Percentiles rank a stretch among this genome's conserved stretches.
phyloP scores from a whole-genome alignment of 1,139 yeast species.

The Magnusiomyces magnusii region DNA sequence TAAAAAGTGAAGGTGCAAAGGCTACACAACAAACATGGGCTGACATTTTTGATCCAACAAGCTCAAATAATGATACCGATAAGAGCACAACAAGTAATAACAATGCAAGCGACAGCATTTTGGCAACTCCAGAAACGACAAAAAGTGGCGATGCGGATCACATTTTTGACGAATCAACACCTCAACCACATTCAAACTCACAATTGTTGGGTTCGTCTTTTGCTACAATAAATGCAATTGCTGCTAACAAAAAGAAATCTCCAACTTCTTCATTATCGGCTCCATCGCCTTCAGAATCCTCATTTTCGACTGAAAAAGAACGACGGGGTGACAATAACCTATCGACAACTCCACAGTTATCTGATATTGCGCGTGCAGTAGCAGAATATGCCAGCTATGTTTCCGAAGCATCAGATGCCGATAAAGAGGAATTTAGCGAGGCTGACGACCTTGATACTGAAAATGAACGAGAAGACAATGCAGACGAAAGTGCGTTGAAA shows the following conservation, averaged over 20 bases:
- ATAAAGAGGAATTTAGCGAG: background rate
- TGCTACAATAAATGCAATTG: background rate
- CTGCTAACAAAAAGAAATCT: background rate
- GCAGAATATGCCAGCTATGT: slow-evolving; percentile 3
- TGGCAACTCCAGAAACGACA: background rate
- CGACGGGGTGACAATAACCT: background rate
- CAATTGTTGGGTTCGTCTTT: background rate
- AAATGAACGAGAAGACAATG: background rate
- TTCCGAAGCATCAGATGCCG: background rate
- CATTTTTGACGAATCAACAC: background rate
- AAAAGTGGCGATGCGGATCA: background rate
- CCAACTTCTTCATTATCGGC: background rate
- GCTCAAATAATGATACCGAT: background rate
- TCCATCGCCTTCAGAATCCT: background rate
- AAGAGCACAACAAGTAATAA: background rate
- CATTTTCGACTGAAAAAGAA: background rate
- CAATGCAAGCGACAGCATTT: background rate
- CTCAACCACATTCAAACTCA: background rate
- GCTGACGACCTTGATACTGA: background rate
- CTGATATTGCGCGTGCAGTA: slow-evolving; percentile 1
- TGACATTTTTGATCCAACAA: background rate
- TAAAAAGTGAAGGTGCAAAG: background rate
- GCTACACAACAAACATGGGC: background rate
- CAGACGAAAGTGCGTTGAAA: background rate
- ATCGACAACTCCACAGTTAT: background rate